Percentiles rank a stretch among this genome's conserved stretches.
phyloP scores from a whole-genome alignment of 805 yeast species.

The Zygosaccharomyces rouxii region DNA sequence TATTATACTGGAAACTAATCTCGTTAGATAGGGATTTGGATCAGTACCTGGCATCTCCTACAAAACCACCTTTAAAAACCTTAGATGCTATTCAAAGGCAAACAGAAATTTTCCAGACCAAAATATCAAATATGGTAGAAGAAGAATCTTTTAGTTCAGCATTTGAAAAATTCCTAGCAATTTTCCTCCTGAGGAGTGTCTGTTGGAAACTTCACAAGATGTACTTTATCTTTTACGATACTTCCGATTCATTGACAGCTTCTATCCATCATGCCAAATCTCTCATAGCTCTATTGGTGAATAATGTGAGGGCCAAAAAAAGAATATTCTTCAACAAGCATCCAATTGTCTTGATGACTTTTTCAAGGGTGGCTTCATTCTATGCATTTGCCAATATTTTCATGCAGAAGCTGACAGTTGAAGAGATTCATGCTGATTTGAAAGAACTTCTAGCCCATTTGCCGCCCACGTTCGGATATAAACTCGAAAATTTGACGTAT shows the following conservation, averaged over 20 bases:
- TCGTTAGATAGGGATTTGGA: slow-evolving; percentile 35
- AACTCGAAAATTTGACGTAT: slow-evolving; percentile 10
- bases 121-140: slow-evolving; percentile 9
- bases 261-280: slow-evolving; percentile 17
- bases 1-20: slow-evolving; percentile 29
- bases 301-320: slow-evolving; percentile 16
- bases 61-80: slow-evolving; percentile 30
- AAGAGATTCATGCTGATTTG: slow-evolving; percentile 21
- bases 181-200: slow-evolving; percentile 19
- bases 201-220: slow-evolving; percentile 30
- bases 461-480: slow-evolving; percentile 16
- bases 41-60: slow-evolving; percentile 14
- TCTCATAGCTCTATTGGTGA: slow-evolving; percentile 21
- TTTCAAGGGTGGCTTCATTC: slow-evolving; percentile 25
- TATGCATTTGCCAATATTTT: slow-evolving; percentile 27
- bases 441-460: slow-evolving; percentile 19
- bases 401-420: slow-evolving; percentile 15
- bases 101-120: slow-evolving; percentile 18
- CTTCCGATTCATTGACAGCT: slow-evolving; percentile 18
- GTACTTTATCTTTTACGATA: slow-evolving; percentile 23
- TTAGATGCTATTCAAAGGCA: slow-evolving; percentile 29
- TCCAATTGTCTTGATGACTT: slow-evolving; percentile 22
- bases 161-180: slow-evolving; percentile 25
- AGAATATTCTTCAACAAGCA: slow-evolving; percentile 20
- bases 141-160: slow-evolving; percentile 17